Evolutionary conservation across 345 rosid genomes (phyloP), one percentile per base, ranked within the genome.

Genomic region (Kandelia obovata): DNA sequence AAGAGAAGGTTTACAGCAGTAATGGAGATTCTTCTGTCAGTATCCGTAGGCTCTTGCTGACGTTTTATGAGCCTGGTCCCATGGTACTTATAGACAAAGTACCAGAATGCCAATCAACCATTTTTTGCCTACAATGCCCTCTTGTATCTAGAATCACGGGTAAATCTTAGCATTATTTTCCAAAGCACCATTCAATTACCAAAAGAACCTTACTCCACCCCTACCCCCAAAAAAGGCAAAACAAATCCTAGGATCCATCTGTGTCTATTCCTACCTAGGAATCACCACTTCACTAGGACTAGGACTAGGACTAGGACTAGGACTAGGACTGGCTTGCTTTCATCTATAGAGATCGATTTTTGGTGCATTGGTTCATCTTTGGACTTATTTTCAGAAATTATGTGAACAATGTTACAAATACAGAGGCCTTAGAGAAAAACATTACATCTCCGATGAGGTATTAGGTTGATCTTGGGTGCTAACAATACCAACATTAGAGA

Each of bases 21-120:
- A 83, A 83, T 76, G 82, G 80, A 87, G 84, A 84, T 85, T 87
- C 84, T 85, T 87, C 79, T 83, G 88, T 74, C 86, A 79, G 79
- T 82, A 65, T 69, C 56, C 11, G 27, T 75, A 55, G 76, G 70
- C 77, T 82, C 75, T 75, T 77, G 83, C 86, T 74, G 81, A 71
- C 77, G 80, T 75, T 72, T 76, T 57, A 32, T 62, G 63, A 61
- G 73, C 61, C 74, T 65, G 77, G 83, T 77, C 86, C 81, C 79
- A 70, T 77, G 1, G 61, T 75, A 75, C 77, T 75, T 73, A 74
- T 72, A 77, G 76, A 55, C 79, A 83, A 83, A 70, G 74, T 71
- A 52, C 75, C 80, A 75, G 78, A 70, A 66, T 76, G 70, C 72
- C 71, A 71, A 56, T 72, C 47, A 25, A 51, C 69, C 25, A 28